Conservation (phyloP, 768 basidiomycete genomes). For the Tulasnella sp. region DNA sequence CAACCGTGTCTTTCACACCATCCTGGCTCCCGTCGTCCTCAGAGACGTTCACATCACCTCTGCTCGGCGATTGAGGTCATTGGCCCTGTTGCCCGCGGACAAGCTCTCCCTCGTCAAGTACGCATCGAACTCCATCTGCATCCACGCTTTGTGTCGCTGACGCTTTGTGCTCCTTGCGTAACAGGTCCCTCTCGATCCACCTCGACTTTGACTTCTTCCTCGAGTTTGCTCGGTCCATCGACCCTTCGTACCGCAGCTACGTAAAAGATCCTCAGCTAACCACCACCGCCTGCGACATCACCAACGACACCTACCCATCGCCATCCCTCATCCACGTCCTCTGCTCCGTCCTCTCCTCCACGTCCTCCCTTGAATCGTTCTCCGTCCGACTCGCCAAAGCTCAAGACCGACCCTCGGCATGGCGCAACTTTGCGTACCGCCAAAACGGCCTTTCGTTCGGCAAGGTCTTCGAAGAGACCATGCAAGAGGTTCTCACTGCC, state of each 20-base stretch:
- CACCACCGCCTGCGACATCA: neutral
- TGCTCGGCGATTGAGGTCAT: neutral
- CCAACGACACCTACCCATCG: neutral
- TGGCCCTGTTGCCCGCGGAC: neutral
- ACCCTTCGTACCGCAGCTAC: constrained; percentile 23
- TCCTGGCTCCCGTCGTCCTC: constrained; percentile 10
- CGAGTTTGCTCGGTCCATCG: constrained; percentile 27
- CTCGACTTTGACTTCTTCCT: constrained; percentile 31
- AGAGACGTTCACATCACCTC: constrained; percentile 32
- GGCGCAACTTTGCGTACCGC: constrained; percentile 26
- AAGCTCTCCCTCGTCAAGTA: constrained; percentile 26
- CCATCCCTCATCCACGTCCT: constrained; percentile 22
- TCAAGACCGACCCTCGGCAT: constrained; percentile 25
- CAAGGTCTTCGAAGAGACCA: constrained; percentile 20
- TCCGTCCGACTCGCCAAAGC: constrained; percentile 29
- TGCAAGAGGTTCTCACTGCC: constrained; percentile 16
- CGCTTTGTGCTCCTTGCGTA: neutral
- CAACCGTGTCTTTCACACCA: neutral
- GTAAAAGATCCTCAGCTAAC: constrained; percentile 8
- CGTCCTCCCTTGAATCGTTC: constrained; percentile 25
- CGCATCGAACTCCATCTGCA: neutral
- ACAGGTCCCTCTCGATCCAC: constrained; percentile 27
- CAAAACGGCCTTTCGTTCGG: constrained; percentile 3
- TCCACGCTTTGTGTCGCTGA: neutral
- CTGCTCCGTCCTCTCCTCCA: constrained; percentile 17